Conservation (phyloP, 352 stramenopile genomes). For the Globisporangium nunn region DNA sequence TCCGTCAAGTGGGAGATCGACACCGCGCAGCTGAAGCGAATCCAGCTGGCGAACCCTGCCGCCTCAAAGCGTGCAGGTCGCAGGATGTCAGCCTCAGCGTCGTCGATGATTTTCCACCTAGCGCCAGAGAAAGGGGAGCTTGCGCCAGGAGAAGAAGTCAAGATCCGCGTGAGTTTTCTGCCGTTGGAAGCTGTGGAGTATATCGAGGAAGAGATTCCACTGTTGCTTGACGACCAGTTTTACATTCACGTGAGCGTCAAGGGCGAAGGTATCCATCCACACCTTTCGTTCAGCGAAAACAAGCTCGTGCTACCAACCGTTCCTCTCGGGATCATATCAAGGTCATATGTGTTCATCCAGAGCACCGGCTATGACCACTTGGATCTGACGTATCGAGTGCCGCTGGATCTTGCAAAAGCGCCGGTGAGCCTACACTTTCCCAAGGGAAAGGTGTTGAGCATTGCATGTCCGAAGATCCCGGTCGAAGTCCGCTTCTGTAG, state of each 20-base stretch:
- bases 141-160: slow-evolving; percentile 61
- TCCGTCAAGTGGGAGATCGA: slow-evolving; percentile 81
- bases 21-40: slow-evolving; percentile 27
- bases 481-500: slow-evolving; percentile 84
- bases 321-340: slow-evolving; percentile 72
- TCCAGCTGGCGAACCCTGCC: slow-evolving; percentile 11
- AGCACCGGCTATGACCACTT: slow-evolving; percentile 91
- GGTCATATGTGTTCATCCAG: slow-evolving; percentile 61
- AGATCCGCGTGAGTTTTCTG: slow-evolving; percentile 83
- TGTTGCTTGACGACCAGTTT: slow-evolving; percentile 58
- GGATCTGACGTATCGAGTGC: slow-evolving; percentile 77
- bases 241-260: slow-evolving; percentile 82
- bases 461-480: slow-evolving; percentile 69
- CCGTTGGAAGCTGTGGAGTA: slow-evolving; percentile 78
- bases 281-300: slow-evolving; percentile 87
- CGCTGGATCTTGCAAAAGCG: slow-evolving; percentile 67
- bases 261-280: slow-evolving; percentile 86
- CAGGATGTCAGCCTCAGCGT: slow-evolving; percentile 23
- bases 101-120: slow-evolving; percentile 66
- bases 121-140: slow-evolving; percentile 77
- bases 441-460: slow-evolving; percentile 81
- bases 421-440: slow-evolving; percentile 87
- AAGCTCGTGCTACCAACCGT: slow-evolving; percentile 87
- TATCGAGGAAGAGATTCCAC: slow-evolving; percentile 55
- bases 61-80: slow-evolving; percentile 22